phyloP scores from a whole-genome alignment of 306 rosid species.

The Arachis stenosperma region DNA sequence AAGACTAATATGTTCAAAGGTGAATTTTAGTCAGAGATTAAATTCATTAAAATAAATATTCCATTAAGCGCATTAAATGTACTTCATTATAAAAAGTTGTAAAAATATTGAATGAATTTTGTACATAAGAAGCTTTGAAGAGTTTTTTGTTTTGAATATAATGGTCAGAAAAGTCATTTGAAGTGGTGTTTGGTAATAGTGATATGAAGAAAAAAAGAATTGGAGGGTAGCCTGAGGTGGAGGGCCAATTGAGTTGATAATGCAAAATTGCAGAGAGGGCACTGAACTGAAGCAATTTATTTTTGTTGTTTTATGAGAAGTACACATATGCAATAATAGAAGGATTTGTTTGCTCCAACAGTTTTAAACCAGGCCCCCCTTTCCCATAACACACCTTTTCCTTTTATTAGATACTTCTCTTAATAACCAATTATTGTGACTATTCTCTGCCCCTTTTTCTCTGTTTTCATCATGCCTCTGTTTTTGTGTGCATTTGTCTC shows the following conservation, averaged over 20 bases:
- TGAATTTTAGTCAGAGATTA: too few relatives aligned
- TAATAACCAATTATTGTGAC: conserved; percentile 52
- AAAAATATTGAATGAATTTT: too few relatives aligned
- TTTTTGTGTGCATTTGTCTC: conserved; percentile 26
- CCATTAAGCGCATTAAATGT: too few relatives aligned
- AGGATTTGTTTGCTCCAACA: conserved; percentile 64
- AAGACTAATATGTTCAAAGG: too few relatives aligned
- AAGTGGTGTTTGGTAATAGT: conserved; percentile 6
- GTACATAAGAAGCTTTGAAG: too few relatives aligned
- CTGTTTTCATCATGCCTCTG: conserved; percentile 4
- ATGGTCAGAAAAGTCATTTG: neutral
- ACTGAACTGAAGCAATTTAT: conserved; percentile 36
- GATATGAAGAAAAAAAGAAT: neutral
- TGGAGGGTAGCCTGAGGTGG: conserved; percentile 37
- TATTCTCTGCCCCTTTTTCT: conserved; percentile 35
- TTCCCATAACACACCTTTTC: conserved; percentile 32
- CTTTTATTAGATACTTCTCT: conserved; percentile 40
- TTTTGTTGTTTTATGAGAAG: conserved; percentile 61
- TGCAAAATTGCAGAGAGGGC: conserved; percentile 27
- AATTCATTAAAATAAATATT: too few relatives aligned
- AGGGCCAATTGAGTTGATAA: conserved; percentile 41
- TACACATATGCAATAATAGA: conserved; percentile 59
- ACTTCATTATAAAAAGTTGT: too few relatives aligned
- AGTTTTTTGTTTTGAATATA: neutral
- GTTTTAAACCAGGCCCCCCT: conserved; percentile 47